Percentiles rank a stretch among this genome's conserved stretches.
Evolutionary conservation across 2,329 filamentous ascomycete species (phyloP).

Genomic region (Magnaporthiopsis incrustans): DNA sequence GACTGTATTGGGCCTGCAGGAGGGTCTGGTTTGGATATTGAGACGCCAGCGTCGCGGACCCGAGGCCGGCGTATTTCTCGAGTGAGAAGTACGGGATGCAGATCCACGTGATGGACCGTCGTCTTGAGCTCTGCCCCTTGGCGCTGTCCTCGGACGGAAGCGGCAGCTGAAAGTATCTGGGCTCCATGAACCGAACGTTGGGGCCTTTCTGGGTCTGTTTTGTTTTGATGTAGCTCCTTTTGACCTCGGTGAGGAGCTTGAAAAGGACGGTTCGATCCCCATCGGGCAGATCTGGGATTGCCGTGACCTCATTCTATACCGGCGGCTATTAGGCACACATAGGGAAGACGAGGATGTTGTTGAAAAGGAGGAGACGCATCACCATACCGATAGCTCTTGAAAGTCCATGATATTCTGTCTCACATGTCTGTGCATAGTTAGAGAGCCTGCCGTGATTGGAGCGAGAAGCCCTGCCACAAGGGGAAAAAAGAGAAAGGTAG

Average conservation of each 20-base stretch:
- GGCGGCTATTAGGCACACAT: background rate
- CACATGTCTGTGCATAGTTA: background rate
- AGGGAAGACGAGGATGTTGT: background rate
- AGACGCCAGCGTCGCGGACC: constrained; percentile 19
- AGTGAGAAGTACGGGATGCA: constrained; percentile 40
- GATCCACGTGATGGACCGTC: constrained; percentile 28
- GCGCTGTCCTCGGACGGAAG: constrained; percentile 18
- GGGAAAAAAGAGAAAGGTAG: background rate
- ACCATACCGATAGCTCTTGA: constrained; percentile 2
- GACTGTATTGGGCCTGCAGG: constrained; percentile 34
- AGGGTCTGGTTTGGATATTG: constrained; percentile 35
- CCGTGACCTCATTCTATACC: background rate
- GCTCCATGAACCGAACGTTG: constrained; percentile 34
- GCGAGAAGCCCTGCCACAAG: no score
- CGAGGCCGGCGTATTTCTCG: constrained; percentile 32
- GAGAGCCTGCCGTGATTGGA: background rate
- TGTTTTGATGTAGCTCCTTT: constrained; percentile 27
- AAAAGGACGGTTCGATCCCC: background rate
- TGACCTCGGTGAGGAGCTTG: constrained; percentile 27
- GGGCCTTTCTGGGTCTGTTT: constrained; percentile 28
- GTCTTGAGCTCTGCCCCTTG: constrained; percentile 13
- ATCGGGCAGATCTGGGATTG: background rate
- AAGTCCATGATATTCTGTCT: constrained; percentile 4
- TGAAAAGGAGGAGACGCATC: background rate
- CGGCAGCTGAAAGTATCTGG: constrained; percentile 27